Conservation (phyloP, 2,329 filamentous ascomycete genomes). For the Kalaharituber pfeilii region DNA sequence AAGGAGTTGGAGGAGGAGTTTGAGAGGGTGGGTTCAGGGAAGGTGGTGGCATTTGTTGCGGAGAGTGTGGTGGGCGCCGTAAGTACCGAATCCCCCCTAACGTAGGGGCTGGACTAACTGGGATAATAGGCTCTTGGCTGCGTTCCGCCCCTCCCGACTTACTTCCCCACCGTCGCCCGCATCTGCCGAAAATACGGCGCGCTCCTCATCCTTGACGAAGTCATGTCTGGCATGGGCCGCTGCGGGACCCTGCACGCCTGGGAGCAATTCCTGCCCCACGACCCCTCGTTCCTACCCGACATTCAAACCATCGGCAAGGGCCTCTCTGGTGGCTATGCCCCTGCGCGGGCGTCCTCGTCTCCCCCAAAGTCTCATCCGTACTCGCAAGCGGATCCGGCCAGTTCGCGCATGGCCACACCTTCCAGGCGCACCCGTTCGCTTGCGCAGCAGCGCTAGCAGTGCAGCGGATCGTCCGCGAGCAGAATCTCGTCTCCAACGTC, state of each 20-base stretch:
- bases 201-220: slow-evolving; percentile 61
- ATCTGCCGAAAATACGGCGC: slow-evolving; percentile 56
- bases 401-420: slow-evolving; percentile 46
- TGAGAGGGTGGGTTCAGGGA: slow-evolving; percentile 42
- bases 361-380: slow-evolving; percentile 35
- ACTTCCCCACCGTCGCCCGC: slow-evolving; percentile 48
- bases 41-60: slow-evolving; percentile 53
- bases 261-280: slow-evolving; percentile 43
- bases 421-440: slow-evolving; percentile 42
- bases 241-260: slow-evolving; percentile 44
- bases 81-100: slow-evolving; percentile 27
- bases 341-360: slow-evolving; percentile 37
- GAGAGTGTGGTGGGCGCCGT: slow-evolving; percentile 57
- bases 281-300: slow-evolving; percentile 43
- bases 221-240: slow-evolving; percentile 52
- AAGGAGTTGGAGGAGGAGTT: slow-evolving; percentile 53
- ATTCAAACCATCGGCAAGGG: slow-evolving; percentile 51
- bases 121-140: slow-evolving; percentile 44
- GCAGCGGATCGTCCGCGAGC: slow-evolving; percentile 39
- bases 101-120: not conserved
- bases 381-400: slow-evolving; percentile 26
- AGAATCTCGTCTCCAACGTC: slow-evolving; percentile 43
- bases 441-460: slow-evolving; percentile 47
- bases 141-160: slow-evolving; percentile 47
- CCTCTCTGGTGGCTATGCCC: slow-evolving; percentile 44